phyloP scores from a whole-genome alignment of 257 asterid species.

The Handroanthus guayacan region DNA sequence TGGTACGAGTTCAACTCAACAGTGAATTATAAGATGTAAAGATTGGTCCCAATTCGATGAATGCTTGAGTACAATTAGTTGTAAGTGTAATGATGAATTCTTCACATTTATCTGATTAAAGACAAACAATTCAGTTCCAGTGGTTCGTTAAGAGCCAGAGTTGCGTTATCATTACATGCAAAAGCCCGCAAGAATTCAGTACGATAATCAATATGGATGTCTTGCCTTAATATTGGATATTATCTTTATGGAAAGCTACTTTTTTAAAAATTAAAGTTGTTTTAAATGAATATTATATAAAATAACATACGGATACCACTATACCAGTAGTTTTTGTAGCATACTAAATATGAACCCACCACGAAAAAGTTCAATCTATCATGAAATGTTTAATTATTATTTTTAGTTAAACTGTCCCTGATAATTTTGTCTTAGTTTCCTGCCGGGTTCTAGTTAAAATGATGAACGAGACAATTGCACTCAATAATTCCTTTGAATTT shows the following conservation, averaged over 20 bases:
- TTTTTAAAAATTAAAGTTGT: too few relatives aligned
- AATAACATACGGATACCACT: too few relatives aligned
- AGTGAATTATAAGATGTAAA: neutral
- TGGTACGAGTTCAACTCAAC: too few relatives aligned
- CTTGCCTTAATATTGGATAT: neutral
- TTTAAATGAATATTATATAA: too few relatives aligned
- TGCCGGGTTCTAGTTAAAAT: too few relatives aligned
- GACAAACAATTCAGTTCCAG: neutral
- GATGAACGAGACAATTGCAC: neutral
- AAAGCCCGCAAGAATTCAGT: neutral
- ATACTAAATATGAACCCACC: neutral
- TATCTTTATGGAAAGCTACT: too few relatives aligned
- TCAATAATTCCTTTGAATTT: neutral
- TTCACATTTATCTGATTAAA: neutral
- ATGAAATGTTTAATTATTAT: neutral
- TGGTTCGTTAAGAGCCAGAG: neutral
- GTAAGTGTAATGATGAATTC: neutral
- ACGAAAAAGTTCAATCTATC: neutral
- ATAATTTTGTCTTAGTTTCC: too few relatives aligned
- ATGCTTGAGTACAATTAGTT: neutral
- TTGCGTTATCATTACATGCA: neutral
- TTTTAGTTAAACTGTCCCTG: neutral
- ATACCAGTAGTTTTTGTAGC: neutral
- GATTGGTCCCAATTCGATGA: neutral
- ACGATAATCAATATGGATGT: neutral